phyloP scores from a whole-genome alignment of 257 asterid genomes.

The Solanum virginianum region DNA sequence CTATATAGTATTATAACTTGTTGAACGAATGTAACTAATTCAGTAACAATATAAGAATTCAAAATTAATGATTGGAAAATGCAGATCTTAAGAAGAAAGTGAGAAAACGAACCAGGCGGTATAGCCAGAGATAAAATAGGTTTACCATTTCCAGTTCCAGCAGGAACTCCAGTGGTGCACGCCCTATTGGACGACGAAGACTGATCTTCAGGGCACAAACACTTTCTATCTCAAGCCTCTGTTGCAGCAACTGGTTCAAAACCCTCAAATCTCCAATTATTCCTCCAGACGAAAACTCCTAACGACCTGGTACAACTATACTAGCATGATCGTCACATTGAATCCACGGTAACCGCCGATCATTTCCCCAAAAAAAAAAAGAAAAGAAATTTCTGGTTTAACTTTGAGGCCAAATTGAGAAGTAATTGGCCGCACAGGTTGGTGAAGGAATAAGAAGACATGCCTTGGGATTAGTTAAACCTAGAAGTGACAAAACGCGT shows the following conservation, averaged over 20 bases:
- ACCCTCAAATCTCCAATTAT: neutral
- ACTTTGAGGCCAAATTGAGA: neutral
- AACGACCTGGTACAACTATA: slow-evolving; percentile 27
- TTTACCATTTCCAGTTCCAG: neutral
- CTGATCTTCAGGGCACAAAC: slow-evolving; percentile 31
- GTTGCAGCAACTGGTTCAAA: slow-evolving; percentile 4
- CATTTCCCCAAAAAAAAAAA: slow-evolving; percentile 32
- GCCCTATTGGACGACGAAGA: neutral
- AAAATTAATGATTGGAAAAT: neutral
- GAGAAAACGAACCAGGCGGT: neutral
- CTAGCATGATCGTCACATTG: slow-evolving; percentile 23
- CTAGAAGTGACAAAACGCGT: no score
- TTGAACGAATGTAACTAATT: neutral
- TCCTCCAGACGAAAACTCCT: neutral
- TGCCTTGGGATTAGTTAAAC: neutral
- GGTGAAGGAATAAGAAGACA: neutral
- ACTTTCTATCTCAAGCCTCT: slow-evolving; percentile 31
- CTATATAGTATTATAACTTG: no score
- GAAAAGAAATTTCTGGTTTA: no score
- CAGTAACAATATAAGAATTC: neutral
- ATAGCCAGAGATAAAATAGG: neutral
- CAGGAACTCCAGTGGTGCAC: neutral
- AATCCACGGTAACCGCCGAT: slow-evolving; percentile 50
- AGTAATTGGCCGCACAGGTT: neutral
- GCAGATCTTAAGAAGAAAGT: neutral